Evolutionary conservation across 768 basidiomycete species (phyloP).

Genomic region (Phanerochaete sordida): DNA sequence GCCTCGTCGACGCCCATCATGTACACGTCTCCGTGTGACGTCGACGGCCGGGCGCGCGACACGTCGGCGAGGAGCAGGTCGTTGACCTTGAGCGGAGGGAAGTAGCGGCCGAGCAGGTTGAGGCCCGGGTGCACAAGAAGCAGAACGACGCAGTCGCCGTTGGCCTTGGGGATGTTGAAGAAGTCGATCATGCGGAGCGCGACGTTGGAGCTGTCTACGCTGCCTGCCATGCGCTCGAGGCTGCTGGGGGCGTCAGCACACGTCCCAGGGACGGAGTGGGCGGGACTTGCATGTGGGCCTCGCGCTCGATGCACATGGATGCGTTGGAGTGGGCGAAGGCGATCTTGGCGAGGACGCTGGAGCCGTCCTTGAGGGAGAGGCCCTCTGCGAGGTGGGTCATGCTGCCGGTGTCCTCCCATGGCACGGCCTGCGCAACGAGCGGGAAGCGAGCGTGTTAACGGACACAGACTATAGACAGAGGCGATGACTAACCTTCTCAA

Average conservation of each 20-base stretch:
- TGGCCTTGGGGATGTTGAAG: conserved; percentile 59
- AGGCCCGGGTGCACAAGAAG: conserved; percentile 66
- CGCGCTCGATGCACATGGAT: conserved; percentile 68
- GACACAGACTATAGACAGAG: background rate
- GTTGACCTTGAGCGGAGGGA: conserved; percentile 63
- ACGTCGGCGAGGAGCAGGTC: conserved; percentile 60
- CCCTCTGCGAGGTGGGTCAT: conserved; percentile 69
- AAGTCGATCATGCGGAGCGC: conserved; percentile 60
- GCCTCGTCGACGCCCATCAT: conserved; percentile 48
- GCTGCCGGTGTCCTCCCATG: conserved; percentile 73
- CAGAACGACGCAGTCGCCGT: conserved; percentile 69
- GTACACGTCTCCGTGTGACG: conserved; percentile 46
- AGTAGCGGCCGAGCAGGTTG: conserved; percentile 68
- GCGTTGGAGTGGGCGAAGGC: conserved; percentile 70
- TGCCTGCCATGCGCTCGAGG: conserved; percentile 45
- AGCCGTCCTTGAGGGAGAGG: conserved; percentile 65
- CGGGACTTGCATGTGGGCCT: conserved; percentile 62
- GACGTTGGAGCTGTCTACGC: conserved; percentile 49
- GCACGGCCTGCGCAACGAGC: conserved; percentile 51
- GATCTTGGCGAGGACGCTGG: conserved; percentile 68
- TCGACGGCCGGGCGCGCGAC: conserved; percentile 36
- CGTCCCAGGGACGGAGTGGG: background rate
- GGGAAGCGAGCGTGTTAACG: background rate
- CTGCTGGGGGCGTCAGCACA: conserved; percentile 25
- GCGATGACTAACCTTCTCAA: conserved; percentile 51